Conservation (phyloP, 2,329 filamentous ascomycete genomes). For the Colletotrichum coccodes region DNA sequence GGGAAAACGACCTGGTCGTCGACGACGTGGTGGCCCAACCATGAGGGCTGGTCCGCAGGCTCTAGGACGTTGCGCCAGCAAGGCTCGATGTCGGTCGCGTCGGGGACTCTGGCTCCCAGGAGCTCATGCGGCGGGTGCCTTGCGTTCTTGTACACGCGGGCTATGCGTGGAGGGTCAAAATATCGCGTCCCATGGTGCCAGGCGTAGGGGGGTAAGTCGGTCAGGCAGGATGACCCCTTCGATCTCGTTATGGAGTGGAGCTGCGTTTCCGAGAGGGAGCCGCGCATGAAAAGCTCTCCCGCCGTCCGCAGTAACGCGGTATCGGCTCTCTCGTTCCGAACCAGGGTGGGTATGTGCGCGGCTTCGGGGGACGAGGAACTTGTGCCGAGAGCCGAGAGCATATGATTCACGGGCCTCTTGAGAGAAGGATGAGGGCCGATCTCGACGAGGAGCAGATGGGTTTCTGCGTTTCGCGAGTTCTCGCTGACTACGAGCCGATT, state of each 20-base stretch:
- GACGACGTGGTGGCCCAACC: conserved; percentile 1
- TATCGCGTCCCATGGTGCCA: conserved; percentile 5
- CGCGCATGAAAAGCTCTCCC: conserved; percentile 21
- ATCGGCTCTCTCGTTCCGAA: conserved; percentile 7
- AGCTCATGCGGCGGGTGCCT: neutral
- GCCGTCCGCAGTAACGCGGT: conserved; percentile 1
- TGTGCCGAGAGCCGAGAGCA: neutral
- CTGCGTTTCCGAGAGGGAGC: neutral
- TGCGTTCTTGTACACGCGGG: neutral
- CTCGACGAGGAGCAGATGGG: conserved; percentile 33
- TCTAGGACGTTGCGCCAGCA: neutral
- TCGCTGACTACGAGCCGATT: neutral
- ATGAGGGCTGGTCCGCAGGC: neutral
- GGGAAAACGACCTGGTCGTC: neutral
- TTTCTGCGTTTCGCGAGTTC: too few relatives aligned
- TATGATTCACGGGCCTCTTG: conserved; percentile 31
- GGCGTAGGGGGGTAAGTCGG: conserved; percentile 5
- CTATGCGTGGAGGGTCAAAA: neutral
- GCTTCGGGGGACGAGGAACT: neutral
- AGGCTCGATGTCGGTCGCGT: neutral
- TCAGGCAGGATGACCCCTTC: neutral
- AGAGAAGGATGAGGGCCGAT: conserved; percentile 36
- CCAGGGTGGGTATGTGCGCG: conserved; percentile 4
- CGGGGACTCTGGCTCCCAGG: conserved; percentile 2
- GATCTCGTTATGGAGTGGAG: neutral